A percentile compares a stretch with the other conserved stretches of the same genome.
Conservation (phyloP, 768 basidiomycete genomes). For the Rhodosporidiobolus odoratus region DNA sequence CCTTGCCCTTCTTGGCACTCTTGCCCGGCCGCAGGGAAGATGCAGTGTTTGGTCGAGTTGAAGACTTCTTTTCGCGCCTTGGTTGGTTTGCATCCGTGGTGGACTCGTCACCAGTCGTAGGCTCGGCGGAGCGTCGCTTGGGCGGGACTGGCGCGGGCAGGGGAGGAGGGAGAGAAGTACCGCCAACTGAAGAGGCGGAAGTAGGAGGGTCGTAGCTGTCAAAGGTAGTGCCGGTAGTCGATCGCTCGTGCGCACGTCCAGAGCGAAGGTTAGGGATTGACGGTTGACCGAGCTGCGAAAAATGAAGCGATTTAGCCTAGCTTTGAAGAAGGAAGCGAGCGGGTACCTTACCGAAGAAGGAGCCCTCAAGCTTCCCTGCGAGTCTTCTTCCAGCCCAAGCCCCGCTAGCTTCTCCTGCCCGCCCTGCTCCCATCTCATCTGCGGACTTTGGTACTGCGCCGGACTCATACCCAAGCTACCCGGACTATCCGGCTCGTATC, state of each 20-base stretch:
- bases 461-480: conserved; percentile 10
- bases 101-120: background rate
- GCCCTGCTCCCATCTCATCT: conserved; percentile 2
- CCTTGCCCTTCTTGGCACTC: conserved; percentile 1
- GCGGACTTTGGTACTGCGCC: conserved; percentile 3
- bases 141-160: background rate
- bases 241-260: conserved; percentile 6
- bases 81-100: conserved; percentile 1
- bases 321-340: background rate
- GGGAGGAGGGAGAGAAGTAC: background rate
- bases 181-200: background rate
- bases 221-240: conserved; percentile 10
- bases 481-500: conserved; percentile 24
- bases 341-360: conserved; percentile 16
- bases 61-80: background rate
- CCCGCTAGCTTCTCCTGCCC: background rate
- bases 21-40: background rate
- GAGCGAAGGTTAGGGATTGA: conserved; percentile 18
- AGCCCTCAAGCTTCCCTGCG: conserved; percentile 9
- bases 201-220: background rate
- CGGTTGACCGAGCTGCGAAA: conserved; percentile 21
- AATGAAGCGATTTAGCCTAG: background rate
- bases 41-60: background rate
- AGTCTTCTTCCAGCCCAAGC: conserved; percentile 22
- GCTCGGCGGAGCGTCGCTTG: background rate